Evolutionary conservation across 2,329 filamentous ascomycete species (phyloP), one percentile per base, ranked within the genome.

Genomic region (Fusarium protoensiforme): DNA sequence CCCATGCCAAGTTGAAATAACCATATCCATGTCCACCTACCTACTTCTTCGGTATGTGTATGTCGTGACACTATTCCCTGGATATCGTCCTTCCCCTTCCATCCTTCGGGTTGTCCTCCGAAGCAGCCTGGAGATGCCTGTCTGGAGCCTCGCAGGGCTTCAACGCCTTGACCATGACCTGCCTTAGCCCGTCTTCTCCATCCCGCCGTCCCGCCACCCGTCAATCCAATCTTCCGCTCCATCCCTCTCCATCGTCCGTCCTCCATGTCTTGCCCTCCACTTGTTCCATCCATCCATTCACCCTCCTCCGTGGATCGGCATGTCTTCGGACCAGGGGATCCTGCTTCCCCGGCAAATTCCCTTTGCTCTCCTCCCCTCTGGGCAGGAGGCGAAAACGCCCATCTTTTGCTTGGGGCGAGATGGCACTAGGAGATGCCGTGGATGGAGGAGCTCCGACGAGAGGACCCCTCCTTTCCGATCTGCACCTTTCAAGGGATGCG

Each of bases 221-320:
- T 61, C 33, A 46, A 64, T 69, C 68, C 46, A 63, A 65, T 36
- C 51, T 61, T 29, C 53, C 62, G 57, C 51, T 65, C 20, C 41
- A 43, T 43, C 41, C 41, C 41, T 43, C 43, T 48, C 29, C 29
- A 39, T 51, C 24, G 24, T 48, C 51, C 51, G 51, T 61, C 20
- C 22, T 43, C 35, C 22, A 29, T 59, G 53, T 66, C 46, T 64
- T 48, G 56, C 61, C 54, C 60, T 39, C 36, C 29, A 46, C 56
- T 35, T 61, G 65, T 46, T 46, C 53, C 63, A 24, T 61, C 60
- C 59, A 72, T 68, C 64, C 61, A 41, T 70, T 66, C 72, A 68
- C 67, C 65, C 67, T 64, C 53, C 59, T 70, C 57, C 69, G 65
- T 65, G 64, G 67, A 71, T 75, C 73, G 73, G 73, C 65, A 69